Conservation (phyloP, 2,329 filamentous ascomycete genomes). For the Sordariomycetes sp. region DNA sequence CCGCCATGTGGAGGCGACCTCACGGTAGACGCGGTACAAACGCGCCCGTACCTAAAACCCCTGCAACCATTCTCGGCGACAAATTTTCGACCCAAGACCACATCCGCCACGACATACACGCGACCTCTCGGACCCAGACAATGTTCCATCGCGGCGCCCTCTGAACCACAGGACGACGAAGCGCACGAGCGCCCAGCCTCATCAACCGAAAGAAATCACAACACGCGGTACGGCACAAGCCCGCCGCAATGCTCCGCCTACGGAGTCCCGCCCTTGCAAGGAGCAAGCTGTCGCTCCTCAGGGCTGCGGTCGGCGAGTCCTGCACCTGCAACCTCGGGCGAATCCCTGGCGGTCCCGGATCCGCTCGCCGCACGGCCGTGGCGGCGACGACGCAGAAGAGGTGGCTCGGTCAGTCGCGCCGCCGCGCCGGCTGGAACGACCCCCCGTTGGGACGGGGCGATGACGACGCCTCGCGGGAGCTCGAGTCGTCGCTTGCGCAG, state of each 20-base stretch:
- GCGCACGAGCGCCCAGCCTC: neutral
- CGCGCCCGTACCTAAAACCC: neutral
- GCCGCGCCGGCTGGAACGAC: neutral
- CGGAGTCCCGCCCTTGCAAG: neutral
- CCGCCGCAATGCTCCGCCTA: constrained; percentile 2
- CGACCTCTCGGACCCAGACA: neutral
- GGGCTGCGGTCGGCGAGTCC: neutral
- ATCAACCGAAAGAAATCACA: neutral
- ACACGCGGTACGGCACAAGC: neutral
- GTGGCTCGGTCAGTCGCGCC: neutral
- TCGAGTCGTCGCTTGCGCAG: neutral
- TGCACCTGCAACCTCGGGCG: neutral
- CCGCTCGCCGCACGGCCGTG: neutral
- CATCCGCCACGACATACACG: neutral
- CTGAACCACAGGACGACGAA: neutral
- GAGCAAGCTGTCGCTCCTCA: neutral
- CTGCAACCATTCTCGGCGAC: neutral
- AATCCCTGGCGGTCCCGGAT: neutral
- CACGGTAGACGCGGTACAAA: neutral
- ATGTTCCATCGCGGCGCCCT: neutral
- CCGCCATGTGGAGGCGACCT: too few species aligned
- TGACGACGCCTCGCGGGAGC: neutral
- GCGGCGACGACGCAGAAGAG: neutral
- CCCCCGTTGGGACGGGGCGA: neutral
- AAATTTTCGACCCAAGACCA: neutral